These are phyloP conservation scores for Cladorrhinum samala DNA, from an alignment of 495 filamentous ascomycete genomes.

Conservation along the genomic window DNA sequence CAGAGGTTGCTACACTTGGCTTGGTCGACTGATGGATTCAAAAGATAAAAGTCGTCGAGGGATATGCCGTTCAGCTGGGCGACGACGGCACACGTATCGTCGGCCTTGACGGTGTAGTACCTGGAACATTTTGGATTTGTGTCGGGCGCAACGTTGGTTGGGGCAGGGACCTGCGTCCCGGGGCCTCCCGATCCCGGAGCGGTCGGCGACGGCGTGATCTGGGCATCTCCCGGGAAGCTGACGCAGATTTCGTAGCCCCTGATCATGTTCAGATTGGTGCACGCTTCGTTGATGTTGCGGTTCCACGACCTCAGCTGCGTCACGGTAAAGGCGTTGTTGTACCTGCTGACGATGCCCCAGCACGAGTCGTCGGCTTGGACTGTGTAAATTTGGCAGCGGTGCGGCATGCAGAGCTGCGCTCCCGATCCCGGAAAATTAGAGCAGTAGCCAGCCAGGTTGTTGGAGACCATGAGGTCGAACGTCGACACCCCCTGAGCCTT, in stretches of 20 bases:
- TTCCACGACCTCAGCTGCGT: constrained; percentile 15
- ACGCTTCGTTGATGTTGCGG: constrained; percentile 3
- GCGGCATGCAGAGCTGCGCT: constrained; percentile 15
- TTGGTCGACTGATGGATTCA: too few species aligned
- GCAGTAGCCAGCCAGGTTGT: constrained; percentile 15
- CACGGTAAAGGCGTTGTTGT: constrained; percentile 7
- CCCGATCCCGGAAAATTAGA: too few species aligned
- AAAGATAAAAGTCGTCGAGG: too few species aligned
- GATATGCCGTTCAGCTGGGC: too few species aligned
- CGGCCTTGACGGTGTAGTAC: too few species aligned
- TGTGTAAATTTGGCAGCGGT: constrained; percentile 6
- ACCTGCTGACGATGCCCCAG: constrained; percentile 3
- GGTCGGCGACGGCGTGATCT: neutral
- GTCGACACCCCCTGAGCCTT: constrained; percentile 10
- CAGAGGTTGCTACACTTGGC: too few species aligned
- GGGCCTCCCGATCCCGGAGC: too few species aligned
- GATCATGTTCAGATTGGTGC: constrained; percentile 1
- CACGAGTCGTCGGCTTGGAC: constrained; percentile 10
- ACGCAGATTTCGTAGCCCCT: constrained; percentile 14
- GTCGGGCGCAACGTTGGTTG: too few species aligned
- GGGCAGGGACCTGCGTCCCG: neutral
- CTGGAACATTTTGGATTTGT: too few species aligned
- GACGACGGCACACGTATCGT: too few species aligned
- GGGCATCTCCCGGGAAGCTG: neutral
- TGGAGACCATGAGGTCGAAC: constrained; percentile 14